Conservation (phyloP, 169 alveolate species). For the Cardiosporidium cionae region DNA sequence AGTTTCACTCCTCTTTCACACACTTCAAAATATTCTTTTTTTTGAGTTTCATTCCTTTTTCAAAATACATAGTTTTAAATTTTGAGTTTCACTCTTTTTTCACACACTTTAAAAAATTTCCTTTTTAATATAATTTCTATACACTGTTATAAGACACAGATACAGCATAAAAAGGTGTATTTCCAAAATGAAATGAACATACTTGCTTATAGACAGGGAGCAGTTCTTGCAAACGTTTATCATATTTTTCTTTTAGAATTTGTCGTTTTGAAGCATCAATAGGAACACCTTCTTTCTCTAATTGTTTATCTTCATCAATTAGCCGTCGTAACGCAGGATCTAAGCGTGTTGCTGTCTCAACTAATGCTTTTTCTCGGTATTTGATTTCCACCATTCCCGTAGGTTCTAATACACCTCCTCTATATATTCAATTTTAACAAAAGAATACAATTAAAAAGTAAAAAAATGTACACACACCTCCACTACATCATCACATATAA, state of each 20-base stretch:
- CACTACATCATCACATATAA: neutral
- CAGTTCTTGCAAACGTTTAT: conserved; percentile 39
- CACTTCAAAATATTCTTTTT: too few relatives aligned
- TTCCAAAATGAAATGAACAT: too few relatives aligned
- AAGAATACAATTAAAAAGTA: conserved; percentile 19
- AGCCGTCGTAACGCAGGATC: conserved; percentile 40
- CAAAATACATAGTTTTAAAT: too few relatives aligned
- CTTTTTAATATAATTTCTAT: too few relatives aligned
- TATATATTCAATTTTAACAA: conserved; percentile 53
- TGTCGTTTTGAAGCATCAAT: conserved; percentile 31
- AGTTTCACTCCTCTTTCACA: too few relatives aligned
- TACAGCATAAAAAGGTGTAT: too few relatives aligned
- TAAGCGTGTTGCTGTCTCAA: conserved; percentile 43
- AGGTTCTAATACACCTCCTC: conserved; percentile 68
- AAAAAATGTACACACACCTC: neutral
- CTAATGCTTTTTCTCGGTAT: conserved; percentile 45
- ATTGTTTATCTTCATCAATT: conserved; percentile 2
- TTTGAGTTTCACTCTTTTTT: too few relatives aligned
- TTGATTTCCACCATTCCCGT: conserved; percentile 64
- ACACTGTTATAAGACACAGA: too few relatives aligned
- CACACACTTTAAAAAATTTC: too few relatives aligned
- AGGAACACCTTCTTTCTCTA: conserved; percentile 13
- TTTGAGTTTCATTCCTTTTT: too few relatives aligned
- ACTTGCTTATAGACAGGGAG: conserved; percentile 45
- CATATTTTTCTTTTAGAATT: conserved; percentile 39